Conservation (phyloP, 257 asterid genomes). For the Solanum ossicruentum region DNA sequence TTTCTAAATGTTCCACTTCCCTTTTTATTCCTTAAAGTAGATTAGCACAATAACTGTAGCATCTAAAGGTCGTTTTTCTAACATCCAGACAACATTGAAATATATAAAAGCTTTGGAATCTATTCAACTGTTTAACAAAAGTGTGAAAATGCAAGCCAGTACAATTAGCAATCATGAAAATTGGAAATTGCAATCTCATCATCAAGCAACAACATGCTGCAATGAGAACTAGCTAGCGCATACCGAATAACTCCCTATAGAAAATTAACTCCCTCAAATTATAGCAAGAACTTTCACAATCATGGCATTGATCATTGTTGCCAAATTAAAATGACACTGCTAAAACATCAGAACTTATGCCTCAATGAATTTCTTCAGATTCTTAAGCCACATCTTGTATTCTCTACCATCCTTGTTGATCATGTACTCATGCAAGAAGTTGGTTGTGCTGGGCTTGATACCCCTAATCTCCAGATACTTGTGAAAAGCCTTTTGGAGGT, state of each 20-base stretch:
- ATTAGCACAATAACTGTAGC: neutral
- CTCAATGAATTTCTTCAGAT: slow-evolving; percentile 54
- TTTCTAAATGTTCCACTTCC: neutral
- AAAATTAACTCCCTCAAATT: neutral
- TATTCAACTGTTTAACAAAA: neutral
- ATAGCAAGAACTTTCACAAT: neutral
- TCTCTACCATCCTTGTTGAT: slow-evolving; percentile 64
- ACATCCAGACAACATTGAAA: neutral
- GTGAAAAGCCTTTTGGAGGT: slow-evolving; percentile 87
- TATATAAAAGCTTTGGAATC: neutral
- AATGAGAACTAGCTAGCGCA: neutral
- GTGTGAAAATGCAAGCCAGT: neutral
- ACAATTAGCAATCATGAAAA: neutral
- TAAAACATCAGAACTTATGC: neutral
- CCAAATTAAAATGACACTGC: neutral
- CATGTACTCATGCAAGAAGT: slow-evolving; percentile 80
- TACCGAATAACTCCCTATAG: neutral
- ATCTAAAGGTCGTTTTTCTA: neutral
- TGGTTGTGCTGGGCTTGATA: slow-evolving; percentile 64
- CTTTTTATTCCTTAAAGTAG: too few relatives aligned
- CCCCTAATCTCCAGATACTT: slow-evolving; percentile 88
- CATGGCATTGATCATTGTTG: neutral
- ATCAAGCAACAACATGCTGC: neutral
- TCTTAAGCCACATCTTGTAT: slow-evolving; percentile 60
- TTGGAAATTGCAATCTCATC: neutral